phyloP scores from a whole-genome alignment of 179 eudicot species.

The Silene coronaria region DNA sequence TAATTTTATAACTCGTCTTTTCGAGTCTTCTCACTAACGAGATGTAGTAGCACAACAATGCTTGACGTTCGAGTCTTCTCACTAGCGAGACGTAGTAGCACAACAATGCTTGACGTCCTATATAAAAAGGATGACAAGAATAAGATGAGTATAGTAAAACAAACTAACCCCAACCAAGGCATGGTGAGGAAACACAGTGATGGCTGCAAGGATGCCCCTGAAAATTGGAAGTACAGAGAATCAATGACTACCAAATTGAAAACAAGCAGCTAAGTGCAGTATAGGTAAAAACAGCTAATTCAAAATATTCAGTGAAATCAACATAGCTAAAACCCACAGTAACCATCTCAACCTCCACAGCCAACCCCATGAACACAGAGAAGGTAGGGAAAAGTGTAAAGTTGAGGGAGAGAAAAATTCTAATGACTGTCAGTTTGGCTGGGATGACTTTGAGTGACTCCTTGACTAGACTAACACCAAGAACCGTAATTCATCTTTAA shows the following conservation, averaged over 20 bases:
- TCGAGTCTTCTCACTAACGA: neutral
- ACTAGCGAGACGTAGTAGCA: neutral
- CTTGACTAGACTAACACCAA: neutral
- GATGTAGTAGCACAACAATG: neutral
- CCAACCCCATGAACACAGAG: neutral
- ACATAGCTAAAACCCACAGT: neutral
- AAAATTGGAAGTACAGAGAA: neutral
- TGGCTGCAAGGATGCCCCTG: constrained; percentile 96
- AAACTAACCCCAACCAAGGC: constrained; percentile 82
- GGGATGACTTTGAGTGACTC: neutral
- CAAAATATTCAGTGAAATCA: neutral
- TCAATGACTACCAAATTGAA: neutral
- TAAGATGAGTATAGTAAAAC: constrained; percentile 5
- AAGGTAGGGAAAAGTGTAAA: neutral
- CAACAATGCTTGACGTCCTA: neutral
- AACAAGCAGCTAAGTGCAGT: neutral
- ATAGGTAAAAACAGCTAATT: neutral
- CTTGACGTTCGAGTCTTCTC: neutral
- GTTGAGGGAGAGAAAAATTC: neutral
- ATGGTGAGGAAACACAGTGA: constrained; percentile 70
- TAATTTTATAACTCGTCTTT: neutral
- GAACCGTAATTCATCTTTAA: neutral
- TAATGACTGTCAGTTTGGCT: neutral
- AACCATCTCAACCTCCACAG: neutral
- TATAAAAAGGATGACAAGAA: neutral